These are phyloP conservation scores for Trametes villosa DNA, from an alignment of 768 basidiomycete genomes.

Conservation along the genomic window DNA sequence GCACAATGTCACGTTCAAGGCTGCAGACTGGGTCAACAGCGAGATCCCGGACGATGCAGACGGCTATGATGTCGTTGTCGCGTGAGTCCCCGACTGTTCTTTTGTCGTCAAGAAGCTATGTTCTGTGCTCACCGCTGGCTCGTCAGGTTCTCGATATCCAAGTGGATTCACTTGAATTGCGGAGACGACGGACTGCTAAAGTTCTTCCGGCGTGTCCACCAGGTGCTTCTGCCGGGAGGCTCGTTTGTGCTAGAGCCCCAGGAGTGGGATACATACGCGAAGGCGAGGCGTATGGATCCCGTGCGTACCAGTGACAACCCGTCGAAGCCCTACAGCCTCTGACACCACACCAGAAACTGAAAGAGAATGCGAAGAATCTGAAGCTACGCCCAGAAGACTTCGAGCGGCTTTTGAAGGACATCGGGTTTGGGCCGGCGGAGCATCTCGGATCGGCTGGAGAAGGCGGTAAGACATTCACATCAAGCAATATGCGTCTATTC, in stretches of 20 bases:
- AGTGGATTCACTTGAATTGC: constrained; percentile 89
- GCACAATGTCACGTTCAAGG: constrained; percentile 74
- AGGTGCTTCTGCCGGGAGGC: constrained; percentile 63
- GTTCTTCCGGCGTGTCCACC: constrained; percentile 69
- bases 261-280: constrained; percentile 81
- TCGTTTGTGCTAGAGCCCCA: constrained; percentile 83
- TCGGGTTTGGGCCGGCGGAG: constrained; percentile 63
- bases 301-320: constrained; percentile 38
- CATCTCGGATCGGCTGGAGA: constrained; percentile 62
- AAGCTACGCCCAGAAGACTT: constrained; percentile 69
- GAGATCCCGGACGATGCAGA: constrained; percentile 58
- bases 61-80: constrained; percentile 78
- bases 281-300: constrained; percentile 70
- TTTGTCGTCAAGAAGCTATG: background rate
- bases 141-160: constrained; percentile 79
- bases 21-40: constrained; percentile 73
- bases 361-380: constrained; percentile 61
- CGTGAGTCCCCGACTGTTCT: constrained; percentile 49
- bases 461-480: constrained; percentile 53
- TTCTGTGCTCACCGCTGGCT: background rate
- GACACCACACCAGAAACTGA: constrained; percentile 47
- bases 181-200: constrained; percentile 71
- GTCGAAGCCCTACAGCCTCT: background rate
- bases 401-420: constrained; percentile 49
- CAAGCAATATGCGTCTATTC: background rate